These are phyloP conservation scores for Kurtzmaniella quercitrusa DNA, from an alignment of 1,139 yeast species.

Conservation along the genomic window DNA sequence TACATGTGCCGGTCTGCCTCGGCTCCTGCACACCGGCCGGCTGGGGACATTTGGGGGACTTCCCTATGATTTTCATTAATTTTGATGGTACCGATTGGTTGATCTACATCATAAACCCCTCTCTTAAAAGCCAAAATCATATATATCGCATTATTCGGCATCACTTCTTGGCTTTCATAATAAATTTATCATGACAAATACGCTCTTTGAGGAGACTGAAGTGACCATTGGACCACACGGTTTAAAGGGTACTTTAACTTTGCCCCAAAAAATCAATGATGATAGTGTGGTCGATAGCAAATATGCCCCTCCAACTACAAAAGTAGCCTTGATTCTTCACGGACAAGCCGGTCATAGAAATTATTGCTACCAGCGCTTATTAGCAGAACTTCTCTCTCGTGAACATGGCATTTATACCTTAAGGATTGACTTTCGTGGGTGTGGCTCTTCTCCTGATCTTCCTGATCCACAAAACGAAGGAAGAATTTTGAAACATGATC, in stretches of 20 bases:
- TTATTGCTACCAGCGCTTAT: slow-evolving; percentile 64
- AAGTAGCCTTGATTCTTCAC: slow-evolving; percentile 48
- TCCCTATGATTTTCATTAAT: neutral
- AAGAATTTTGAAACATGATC: slow-evolving; percentile 58
- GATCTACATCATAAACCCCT: neutral
- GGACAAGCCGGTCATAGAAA: slow-evolving; percentile 86
- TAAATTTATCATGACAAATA: slow-evolving; percentile 2
- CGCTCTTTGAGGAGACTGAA: slow-evolving; percentile 22
- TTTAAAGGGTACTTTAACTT: slow-evolving; percentile 34
- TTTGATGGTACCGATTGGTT: neutral
- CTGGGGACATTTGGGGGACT: too few relatives aligned
- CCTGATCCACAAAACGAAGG: slow-evolving; percentile 37
- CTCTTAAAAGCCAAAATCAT: neutral
- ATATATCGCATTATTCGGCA: too few relatives aligned
- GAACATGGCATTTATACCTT: slow-evolving; percentile 59
- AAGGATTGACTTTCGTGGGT: slow-evolving; percentile 81
- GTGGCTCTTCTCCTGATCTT: slow-evolving; percentile 71
- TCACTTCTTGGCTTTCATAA: too few relatives aligned
- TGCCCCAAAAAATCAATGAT: slow-evolving; percentile 33
- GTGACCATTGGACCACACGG: slow-evolving; percentile 34
- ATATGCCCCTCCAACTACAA: slow-evolving; percentile 35
- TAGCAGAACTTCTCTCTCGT: slow-evolving; percentile 60
- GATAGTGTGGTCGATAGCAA: slow-evolving; percentile 21
- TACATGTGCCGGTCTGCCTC: neutral
- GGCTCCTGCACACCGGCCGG: neutral